A percentile compares a stretch with the other conserved stretches of the same genome.
These are phyloP conservation scores for Hymenoscyphus infarciens DNA, from an alignment of 2,329 filamentous ascomycete species.

Conservation along the genomic window DNA sequence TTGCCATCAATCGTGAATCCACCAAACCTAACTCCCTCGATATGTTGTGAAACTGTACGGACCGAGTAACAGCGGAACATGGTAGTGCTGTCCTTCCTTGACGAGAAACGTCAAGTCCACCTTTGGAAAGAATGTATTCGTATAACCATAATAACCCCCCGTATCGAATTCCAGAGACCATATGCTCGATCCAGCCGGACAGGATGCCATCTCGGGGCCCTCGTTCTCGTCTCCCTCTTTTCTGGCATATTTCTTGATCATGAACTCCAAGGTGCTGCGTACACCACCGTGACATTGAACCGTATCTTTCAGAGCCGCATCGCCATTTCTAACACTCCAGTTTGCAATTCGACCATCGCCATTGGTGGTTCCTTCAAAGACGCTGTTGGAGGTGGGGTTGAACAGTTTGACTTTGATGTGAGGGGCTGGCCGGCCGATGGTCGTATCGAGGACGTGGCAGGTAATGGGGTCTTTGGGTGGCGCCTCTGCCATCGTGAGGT, in stretches of 20 bases:
- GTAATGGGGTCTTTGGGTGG: conserved; percentile 60
- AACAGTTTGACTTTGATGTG: conserved; percentile 56
- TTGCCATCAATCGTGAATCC: not conserved
- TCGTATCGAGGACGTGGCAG: conserved; percentile 83
- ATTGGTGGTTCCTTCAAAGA: conserved; percentile 68
- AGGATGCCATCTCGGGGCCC: not conserved
- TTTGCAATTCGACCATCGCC: conserved; percentile 68
- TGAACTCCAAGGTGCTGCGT: conserved; percentile 1
- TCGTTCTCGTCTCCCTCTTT: conserved; percentile 6
- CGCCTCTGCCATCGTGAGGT: not conserved
- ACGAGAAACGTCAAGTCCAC: conserved; percentile 53
- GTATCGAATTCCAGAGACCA: conserved; percentile 74
- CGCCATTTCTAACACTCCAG: conserved; percentile 45
- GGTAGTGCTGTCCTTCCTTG: conserved; percentile 62
- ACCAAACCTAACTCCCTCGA: conserved; percentile 57
- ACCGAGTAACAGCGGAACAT: conserved; percentile 73
- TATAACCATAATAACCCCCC: conserved; percentile 64
- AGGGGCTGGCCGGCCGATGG: conserved; percentile 65
- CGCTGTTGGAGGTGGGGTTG: conserved; percentile 34
- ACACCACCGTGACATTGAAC: conserved; percentile 7
- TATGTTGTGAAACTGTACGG: conserved; percentile 83
- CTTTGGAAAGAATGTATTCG: conserved; percentile 54
- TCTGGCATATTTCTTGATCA: conserved; percentile 19
- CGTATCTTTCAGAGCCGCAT: not conserved
- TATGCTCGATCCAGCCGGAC: conserved; percentile 35